Conservation (phyloP, 2,329 filamentous ascomycete genomes). For the Claviceps fusiformis region DNA sequence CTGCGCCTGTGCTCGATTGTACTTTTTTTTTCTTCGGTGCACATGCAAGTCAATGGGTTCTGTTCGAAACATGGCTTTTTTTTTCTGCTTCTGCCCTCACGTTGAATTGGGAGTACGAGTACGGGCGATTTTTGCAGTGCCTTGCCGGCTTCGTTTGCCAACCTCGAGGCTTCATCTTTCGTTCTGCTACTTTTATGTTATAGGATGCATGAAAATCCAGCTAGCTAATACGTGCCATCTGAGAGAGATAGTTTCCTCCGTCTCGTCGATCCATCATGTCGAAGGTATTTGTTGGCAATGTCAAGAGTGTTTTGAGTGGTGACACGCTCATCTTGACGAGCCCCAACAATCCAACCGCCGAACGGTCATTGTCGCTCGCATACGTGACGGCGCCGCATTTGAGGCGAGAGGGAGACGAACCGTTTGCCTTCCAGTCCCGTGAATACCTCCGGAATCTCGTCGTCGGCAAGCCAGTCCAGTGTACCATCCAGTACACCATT, state of each 20-base stretch:
- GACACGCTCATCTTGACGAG: constrained; percentile 80
- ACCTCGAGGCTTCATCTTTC: no score
- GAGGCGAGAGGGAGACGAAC: constrained; percentile 80
- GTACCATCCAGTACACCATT: constrained; percentile 75
- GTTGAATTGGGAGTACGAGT: no score
- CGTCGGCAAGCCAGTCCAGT: constrained; percentile 78
- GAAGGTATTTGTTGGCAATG: constrained; percentile 51
- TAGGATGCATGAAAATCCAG: not conserved
- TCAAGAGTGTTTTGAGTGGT: constrained; percentile 89
- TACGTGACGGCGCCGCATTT: constrained; percentile 83
- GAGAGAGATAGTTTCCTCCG: constrained; percentile 5
- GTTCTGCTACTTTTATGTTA: no score
- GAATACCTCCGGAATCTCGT: constrained; percentile 76
- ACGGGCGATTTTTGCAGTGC: no score
- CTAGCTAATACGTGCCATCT: not conserved
- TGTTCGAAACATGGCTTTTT: not conserved
- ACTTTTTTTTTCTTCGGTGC: not conserved
- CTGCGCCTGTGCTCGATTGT: not conserved
- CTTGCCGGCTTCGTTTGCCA: no score
- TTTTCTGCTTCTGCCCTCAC: not conserved
- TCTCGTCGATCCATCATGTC: constrained; percentile 26
- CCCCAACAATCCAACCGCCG: constrained; percentile 65
- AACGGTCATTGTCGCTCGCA: constrained; percentile 79
- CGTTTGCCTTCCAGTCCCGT: constrained; percentile 85
- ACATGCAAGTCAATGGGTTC: not conserved